Evolutionary conservation across 129 eudicot genomes (phyloP), one percentile per base, ranked within the genome.

Genomic region (Tanacetum coccineum): DNA sequence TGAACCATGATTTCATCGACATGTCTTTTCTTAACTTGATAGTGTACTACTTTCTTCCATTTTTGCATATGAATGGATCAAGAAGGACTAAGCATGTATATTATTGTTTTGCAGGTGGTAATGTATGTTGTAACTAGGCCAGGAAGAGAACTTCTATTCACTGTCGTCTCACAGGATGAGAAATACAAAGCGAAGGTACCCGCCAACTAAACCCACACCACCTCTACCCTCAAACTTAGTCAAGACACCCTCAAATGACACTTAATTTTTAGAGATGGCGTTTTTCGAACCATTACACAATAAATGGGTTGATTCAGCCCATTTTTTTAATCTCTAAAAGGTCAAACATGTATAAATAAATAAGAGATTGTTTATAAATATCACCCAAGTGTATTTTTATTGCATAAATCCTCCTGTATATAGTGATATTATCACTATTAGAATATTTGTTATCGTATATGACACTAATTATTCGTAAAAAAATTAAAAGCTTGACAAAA

Each of bases 131-230:
- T 92, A 28, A 80, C 98, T 54, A 83, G 96, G 75, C 98, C 98
- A 30, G 98, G 89, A 70, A 82, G 98, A 71, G 98, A 92, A 70
- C 81, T 92, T 19, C 87, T 92, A 14, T 92, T 88, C 59, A 92
- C 96, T 10, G 98, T 92, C 15, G 96, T 92, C 57, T 83, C 98
- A 28, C 91, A 92, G 75, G 98, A 92, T 47, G 98, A 92, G 85
- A 92, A 92, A 77, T 92, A 92, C 81, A 92, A 92, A 83, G 98
- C 98, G 14, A 92, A 92, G 98, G 98, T 92, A 58, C 58, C 62
- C 17, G 3, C n/a, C 46, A 19, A 32, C 40, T 48, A 6, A 9
- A 14, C 64, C 20, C 14, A 12, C 11, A 53, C 26, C 19, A 52
- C 42, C 42, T 36, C 54, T 1, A 49, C 54, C 42, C 42, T 18